phyloP scores from a whole-genome alignment of 73 alveolate genomes.

The Tetrahymena thermophila region DNA sequence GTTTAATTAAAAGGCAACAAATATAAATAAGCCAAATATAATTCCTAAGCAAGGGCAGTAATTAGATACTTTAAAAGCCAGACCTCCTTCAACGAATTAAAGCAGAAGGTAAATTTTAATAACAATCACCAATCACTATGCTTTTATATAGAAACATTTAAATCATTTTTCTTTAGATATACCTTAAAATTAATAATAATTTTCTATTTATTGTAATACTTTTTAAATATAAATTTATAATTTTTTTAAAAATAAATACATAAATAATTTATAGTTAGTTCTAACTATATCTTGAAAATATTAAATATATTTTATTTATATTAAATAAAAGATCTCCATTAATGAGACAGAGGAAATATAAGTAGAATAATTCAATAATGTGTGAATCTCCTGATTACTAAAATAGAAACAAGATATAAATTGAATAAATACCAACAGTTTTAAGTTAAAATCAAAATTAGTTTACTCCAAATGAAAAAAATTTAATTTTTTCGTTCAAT shows the following conservation, averaged over 20 bases:
- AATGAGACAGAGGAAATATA: not conserved
- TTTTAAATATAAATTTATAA: too few species aligned
- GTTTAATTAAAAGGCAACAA: not conserved
- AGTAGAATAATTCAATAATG: not conserved
- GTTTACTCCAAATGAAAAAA: not conserved
- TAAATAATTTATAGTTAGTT: too few species aligned
- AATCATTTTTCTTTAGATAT: too few species aligned
- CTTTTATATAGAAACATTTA: too few species aligned
- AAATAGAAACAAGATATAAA: not conserved
- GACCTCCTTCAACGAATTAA: not conserved
- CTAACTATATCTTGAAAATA: too few species aligned
- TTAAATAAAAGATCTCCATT: not conserved
- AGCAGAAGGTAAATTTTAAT: not conserved
- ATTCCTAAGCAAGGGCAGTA: not conserved
- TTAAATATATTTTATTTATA: too few species aligned
- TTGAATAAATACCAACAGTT: not conserved
- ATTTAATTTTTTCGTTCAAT: not conserved
- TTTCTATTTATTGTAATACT: too few species aligned
- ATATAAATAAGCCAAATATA: not conserved
- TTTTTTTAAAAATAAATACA: too few species aligned
- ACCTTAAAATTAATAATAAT: too few species aligned
- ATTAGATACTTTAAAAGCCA: not conserved
- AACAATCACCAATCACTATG: too few species aligned
- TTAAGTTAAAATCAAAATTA: not conserved
- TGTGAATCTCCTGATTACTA: not conserved